Base-by-base conservation (phyloP, 108 stramenopile species). In the Mediolabrus comicus region DNA sequence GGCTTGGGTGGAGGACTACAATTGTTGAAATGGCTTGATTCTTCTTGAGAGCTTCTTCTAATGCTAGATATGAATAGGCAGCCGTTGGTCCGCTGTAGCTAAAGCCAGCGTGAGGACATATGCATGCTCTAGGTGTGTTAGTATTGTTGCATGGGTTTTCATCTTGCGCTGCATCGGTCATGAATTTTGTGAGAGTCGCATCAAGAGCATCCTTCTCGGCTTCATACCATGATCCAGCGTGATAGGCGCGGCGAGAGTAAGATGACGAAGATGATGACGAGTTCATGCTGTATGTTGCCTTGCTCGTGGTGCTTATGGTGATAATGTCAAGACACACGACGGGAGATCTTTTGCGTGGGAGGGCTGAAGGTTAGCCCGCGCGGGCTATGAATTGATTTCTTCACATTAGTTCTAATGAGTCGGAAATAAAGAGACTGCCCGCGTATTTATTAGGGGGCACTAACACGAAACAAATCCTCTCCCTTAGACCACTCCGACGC, bases 81-180 rank as follows among this genome's bases (percentile, higher is more conserved):
- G 90, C 93, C 8, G 93, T 95, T n/a, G 93, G 85, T 14, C 93
- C 93, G 3, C 86, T 86, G 61, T 95, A 95, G 46, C 64, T 65
- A 75, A 82, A 95, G 39, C 93, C 93, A 25, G 93, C 93, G 81
- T 95, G 93, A 11, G 93, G 93, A 49, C 65, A 77, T 59, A 95
- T 87, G 25, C 91, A 72, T 9, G 82, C 93, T 28, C 84, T 77
- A 9, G 80, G 83, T 4, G 69, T 54, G 14, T 65, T 9, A 13
- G 17, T 32, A 28, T 36, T 62, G 30, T 35, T 22, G n/a, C 19
- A 41, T 0, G 51, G 19, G 57, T 41, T 63, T 9, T 38, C 43
- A n/a, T 79, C 72, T 13, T 62, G n/a, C 28, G 59, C 26, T 38
- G 83, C 83, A 41, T 67, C 70, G n/a, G 62, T 53, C 28, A 91